Percentiles rank a stretch among this genome's conserved stretches.
phyloP scores from a whole-genome alignment of 345 rosid species.

The Eucalyptus grandis region DNA sequence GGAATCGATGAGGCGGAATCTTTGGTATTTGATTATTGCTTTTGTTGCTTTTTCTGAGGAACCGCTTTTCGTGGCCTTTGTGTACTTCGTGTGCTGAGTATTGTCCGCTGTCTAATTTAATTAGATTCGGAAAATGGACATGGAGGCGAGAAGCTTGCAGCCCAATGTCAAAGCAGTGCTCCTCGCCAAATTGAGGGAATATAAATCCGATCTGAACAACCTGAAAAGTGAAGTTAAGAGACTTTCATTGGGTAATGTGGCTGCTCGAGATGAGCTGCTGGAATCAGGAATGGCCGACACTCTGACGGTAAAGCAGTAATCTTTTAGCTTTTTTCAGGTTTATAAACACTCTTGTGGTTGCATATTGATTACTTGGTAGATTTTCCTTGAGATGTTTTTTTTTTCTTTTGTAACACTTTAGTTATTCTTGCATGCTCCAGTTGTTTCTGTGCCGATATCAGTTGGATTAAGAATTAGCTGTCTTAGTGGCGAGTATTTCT shows the following conservation, averaged over 20 bases:
- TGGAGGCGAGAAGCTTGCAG: slow-evolving; percentile 74
- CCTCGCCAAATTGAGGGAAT: slow-evolving; percentile 73
- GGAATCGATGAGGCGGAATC: slow-evolving; percentile 72
- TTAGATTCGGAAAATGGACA: slow-evolving; percentile 72
- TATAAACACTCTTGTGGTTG: neutral
- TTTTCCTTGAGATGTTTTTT: neutral
- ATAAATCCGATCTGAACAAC: slow-evolving; percentile 78
- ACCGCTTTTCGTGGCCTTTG: neutral
- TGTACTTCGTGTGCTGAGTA: neutral
- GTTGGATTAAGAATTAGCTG: neutral
- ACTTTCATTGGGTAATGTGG: slow-evolving; percentile 35
- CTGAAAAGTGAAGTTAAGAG: slow-evolving; percentile 65
- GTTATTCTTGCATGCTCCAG: neutral
- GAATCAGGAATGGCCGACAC: slow-evolving; percentile 79
- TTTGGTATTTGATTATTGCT: slow-evolving; percentile 29
- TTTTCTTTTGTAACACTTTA: neutral
- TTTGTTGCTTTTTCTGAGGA: neutral
- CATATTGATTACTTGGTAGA: neutral
- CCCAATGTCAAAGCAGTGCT: slow-evolving; percentile 58
- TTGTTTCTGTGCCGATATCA: neutral
- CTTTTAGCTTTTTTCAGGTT: neutral
- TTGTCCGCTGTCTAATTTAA: neutral
- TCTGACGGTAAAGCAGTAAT: slow-evolving; percentile 14
- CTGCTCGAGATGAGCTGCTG: slow-evolving; percentile 62
- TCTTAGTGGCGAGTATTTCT: neutral